phyloP scores from a whole-genome alignment of 352 stramenopile species.

The Pythium folliculosum region DNA sequence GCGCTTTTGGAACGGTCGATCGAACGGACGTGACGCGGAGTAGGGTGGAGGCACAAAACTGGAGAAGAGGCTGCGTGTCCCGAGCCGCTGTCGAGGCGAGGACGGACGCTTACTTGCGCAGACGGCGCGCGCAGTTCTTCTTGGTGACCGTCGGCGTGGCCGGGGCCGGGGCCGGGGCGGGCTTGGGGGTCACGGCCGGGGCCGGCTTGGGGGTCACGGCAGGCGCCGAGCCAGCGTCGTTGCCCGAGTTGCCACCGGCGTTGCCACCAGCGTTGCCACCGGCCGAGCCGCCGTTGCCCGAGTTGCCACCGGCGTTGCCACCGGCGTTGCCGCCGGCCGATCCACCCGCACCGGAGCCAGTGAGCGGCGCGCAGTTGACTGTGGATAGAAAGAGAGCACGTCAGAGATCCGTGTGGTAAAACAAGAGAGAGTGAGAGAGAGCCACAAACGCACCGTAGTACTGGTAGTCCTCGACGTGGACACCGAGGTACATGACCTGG shows the following conservation, averaged over 20 bases:
- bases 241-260: conserved; percentile 1
- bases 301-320: not conserved
- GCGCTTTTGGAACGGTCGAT: too few relatives aligned
- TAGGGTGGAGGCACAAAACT: not conserved
- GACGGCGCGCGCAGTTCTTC: conserved; percentile 15
- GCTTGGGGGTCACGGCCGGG: not conserved
- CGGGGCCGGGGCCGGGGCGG: not conserved
- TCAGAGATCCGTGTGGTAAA: not conserved
- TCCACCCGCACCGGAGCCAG: not conserved
- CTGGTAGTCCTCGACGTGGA: conserved; percentile 27
- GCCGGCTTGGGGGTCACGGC: not conserved
- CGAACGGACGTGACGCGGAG: too few relatives aligned
- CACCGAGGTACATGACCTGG: conserved; percentile 31
- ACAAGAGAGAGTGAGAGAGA: not conserved
- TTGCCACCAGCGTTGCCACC: not conserved
- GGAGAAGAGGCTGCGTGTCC: not conserved
- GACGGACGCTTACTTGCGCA: conserved; percentile 8
- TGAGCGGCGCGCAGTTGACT: conserved; percentile 17
- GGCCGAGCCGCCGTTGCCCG: not conserved
- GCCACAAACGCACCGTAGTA: conserved; percentile 16
- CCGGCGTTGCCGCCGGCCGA: not conserved
- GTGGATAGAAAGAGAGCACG: not conserved
- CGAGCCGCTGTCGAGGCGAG: not conserved
- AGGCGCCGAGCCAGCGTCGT: not conserved
- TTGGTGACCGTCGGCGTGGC: conserved; percentile 5